Percentiles rank a stretch among this genome's conserved stretches.
Evolutionary conservation across 371 early-diverging fungal species (phyloP).

Genomic region (Rhizopus microsporus): DNA sequence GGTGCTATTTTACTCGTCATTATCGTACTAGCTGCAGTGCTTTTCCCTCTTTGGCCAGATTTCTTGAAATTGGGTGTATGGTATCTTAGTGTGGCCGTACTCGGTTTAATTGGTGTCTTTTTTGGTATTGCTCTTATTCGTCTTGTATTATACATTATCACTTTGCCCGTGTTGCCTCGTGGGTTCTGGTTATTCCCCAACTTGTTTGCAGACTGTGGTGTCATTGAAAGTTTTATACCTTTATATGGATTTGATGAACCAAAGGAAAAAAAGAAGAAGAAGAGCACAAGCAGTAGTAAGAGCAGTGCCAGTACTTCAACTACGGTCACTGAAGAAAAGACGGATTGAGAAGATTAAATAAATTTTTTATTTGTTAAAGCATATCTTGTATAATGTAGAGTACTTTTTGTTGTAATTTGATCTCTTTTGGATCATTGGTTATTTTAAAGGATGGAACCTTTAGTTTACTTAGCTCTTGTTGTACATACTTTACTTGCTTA

Average conservation of each 20-base stretch:
- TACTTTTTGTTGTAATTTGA: conserved; percentile 42
- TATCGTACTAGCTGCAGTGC: conserved; percentile 85
- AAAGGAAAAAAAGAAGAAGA: conserved; percentile 45
- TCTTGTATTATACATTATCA: conserved; percentile 84
- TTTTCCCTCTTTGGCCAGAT: conserved; percentile 99
- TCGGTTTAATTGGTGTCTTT: conserved; percentile 91
- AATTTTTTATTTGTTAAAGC: conserved; percentile 21
- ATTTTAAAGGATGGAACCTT: conserved; percentile 45
- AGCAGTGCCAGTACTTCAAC: background rate
- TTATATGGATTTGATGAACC: conserved; percentile 87
- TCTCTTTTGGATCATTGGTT: conserved; percentile 26
- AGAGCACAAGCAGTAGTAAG: conserved; percentile 1
- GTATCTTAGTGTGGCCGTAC: conserved; percentile 85
- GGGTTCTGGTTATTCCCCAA: conserved; percentile 99
- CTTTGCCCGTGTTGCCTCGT: conserved; percentile 75
- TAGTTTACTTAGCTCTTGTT: conserved; percentile 32
- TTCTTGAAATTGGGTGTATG: conserved; percentile 83
- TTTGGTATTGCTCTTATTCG: conserved; percentile 90
- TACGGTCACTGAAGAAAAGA: background rate
- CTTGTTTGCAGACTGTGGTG: conserved; percentile 97
- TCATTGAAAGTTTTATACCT: conserved; percentile 98
- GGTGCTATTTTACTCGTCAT: conserved; percentile 78
- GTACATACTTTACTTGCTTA: conserved; percentile 26
- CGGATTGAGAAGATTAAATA: background rate
- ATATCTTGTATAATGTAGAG: conserved; percentile 44